These are phyloP conservation scores for Hericium rajendrae DNA, from an alignment of 768 basidiomycete genomes.

Conservation along the genomic window DNA sequence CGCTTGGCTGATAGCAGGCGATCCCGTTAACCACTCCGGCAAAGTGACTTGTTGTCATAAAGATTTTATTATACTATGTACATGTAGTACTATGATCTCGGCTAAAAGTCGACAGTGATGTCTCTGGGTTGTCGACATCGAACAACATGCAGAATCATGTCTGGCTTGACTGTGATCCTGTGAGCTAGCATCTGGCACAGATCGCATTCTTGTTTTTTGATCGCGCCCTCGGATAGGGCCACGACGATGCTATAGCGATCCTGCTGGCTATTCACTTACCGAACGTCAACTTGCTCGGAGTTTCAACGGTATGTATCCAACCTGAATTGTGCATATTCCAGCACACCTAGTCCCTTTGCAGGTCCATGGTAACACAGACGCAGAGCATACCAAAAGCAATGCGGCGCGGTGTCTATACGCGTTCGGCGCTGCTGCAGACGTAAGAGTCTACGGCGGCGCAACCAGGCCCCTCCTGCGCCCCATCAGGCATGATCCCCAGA, in stretches of 20 bases:
- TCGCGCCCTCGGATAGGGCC: slow-evolving; percentile 42
- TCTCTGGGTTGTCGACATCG: no score
- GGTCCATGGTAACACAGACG: slow-evolving; percentile 76
- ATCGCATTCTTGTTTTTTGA: neutral
- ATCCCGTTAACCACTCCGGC: slow-evolving; percentile 86
- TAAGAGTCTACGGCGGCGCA: slow-evolving; percentile 65
- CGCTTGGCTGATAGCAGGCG: slow-evolving; percentile 30
- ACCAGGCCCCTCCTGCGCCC: slow-evolving; percentile 56
- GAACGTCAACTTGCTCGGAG: slow-evolving; percentile 60
- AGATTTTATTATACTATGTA: no score
- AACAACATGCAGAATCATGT: slow-evolving; percentile 9
- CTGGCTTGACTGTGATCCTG: slow-evolving; percentile 29
- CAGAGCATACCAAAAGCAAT: slow-evolving; percentile 55
- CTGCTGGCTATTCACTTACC: slow-evolving; percentile 62
- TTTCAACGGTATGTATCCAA: slow-evolving; percentile 61
- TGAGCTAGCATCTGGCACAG: slow-evolving; percentile 7
- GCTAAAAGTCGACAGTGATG: no score
- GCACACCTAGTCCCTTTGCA: slow-evolving; percentile 19
- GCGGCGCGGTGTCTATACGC: slow-evolving; percentile 70
- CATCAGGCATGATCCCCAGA: slow-evolving; percentile 58
- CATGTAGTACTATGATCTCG: no score
- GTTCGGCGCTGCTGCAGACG: slow-evolving; percentile 48
- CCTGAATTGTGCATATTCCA: neutral
- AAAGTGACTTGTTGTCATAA: no score
- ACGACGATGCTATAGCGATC: slow-evolving; percentile 84